These are phyloP conservation scores for Aspergillus thermomutatus DNA, from an alignment of 2,329 filamentous ascomycete species.

Conservation along the genomic window DNA sequence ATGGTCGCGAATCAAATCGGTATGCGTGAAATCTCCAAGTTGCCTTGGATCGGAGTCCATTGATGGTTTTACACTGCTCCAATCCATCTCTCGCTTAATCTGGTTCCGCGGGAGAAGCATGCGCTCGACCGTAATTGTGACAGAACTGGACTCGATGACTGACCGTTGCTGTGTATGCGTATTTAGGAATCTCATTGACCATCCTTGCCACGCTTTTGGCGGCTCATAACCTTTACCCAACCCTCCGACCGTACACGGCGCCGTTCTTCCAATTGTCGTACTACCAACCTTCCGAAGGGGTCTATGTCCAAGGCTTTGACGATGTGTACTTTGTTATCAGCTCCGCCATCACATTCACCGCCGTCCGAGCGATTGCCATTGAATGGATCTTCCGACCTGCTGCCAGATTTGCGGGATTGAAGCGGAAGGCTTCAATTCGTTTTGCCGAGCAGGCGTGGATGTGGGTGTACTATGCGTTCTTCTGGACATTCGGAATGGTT, in stretches of 20 bases:
- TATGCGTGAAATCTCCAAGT: slow-evolving; percentile 44
- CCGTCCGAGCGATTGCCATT: slow-evolving; percentile 77
- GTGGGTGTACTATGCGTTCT: slow-evolving; percentile 74
- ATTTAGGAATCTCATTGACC: slow-evolving; percentile 75
- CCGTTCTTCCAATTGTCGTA: slow-evolving; percentile 90
- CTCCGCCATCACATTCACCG: slow-evolving; percentile 82
- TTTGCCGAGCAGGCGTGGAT: slow-evolving; percentile 96
- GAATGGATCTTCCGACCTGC: slow-evolving; percentile 82
- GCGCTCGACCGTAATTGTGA: neutral
- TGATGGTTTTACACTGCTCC: neutral
- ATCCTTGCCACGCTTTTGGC: slow-evolving; percentile 78
- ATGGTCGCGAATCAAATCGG: slow-evolving; percentile 77
- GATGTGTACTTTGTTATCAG: slow-evolving; percentile 75
- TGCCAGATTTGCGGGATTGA: slow-evolving; percentile 68
- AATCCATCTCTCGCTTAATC: neutral
- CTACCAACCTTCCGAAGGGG: slow-evolving; percentile 64
- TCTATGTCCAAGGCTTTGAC: slow-evolving; percentile 74
- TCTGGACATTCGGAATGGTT: slow-evolving; percentile 84
- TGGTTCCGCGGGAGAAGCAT: neutral
- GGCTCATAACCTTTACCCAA: slow-evolving; percentile 77
- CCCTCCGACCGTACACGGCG: slow-evolving; percentile 71
- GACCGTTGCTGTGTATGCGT: slow-evolving; percentile 8
- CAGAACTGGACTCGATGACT: slow-evolving; percentile 10
- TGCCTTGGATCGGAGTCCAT: neutral
- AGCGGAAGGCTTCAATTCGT: slow-evolving; percentile 72